A percentile compares a stretch with the other conserved stretches of the same genome.
phyloP scores from a whole-genome alignment of 2,329 filamentous ascomycete genomes.

The Zymoseptoria brevis region DNA sequence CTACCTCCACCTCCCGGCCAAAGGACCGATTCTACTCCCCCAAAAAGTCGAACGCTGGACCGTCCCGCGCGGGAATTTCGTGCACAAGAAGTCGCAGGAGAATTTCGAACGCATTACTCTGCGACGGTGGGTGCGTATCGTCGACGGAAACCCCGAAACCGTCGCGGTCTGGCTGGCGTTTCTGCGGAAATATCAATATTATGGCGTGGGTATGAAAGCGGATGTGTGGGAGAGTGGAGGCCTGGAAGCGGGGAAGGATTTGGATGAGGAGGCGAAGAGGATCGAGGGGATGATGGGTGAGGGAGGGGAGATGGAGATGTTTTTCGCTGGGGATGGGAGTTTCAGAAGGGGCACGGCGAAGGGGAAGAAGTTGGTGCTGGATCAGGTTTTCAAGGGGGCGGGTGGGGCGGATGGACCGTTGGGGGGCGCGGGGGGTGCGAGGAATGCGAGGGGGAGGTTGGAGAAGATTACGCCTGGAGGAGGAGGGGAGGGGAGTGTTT shows the following conservation, averaged over 20 bases:
- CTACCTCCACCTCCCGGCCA: conserved; percentile 79
- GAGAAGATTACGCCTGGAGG: background rate
- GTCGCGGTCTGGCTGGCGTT: conserved; percentile 92
- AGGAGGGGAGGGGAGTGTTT: background rate
- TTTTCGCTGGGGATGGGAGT: background rate
- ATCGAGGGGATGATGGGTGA: conserved; percentile 22
- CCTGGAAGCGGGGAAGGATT: conserved; percentile 25
- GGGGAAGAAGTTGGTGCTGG: conserved; percentile 13
- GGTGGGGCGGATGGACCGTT: conserved; percentile 24
- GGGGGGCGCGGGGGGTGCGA: conserved; percentile 17
- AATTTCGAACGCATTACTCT: conserved; percentile 92
- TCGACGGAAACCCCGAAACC: conserved; percentile 79
- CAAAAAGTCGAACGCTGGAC: conserved; percentile 90
- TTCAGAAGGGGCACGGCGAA: conserved; percentile 20
- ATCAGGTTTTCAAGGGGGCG: conserved; percentile 18
- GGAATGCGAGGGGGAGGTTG: conserved; percentile 9
- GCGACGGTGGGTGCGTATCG: conserved; percentile 80
- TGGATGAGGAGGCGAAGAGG: conserved; percentile 30
- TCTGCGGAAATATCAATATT: conserved; percentile 82
- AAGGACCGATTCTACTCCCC: conserved; percentile 77
- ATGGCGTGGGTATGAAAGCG: conserved; percentile 98
- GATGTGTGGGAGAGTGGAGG: conserved; percentile 86
- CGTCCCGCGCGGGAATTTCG: conserved; percentile 78
- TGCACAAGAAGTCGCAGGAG: conserved; percentile 95
- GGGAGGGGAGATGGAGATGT: conserved; percentile 21